Evolutionary conservation across 2,329 filamentous ascomycete species (phyloP).

Genomic region (Clarireedia homoeocarpa): DNA sequence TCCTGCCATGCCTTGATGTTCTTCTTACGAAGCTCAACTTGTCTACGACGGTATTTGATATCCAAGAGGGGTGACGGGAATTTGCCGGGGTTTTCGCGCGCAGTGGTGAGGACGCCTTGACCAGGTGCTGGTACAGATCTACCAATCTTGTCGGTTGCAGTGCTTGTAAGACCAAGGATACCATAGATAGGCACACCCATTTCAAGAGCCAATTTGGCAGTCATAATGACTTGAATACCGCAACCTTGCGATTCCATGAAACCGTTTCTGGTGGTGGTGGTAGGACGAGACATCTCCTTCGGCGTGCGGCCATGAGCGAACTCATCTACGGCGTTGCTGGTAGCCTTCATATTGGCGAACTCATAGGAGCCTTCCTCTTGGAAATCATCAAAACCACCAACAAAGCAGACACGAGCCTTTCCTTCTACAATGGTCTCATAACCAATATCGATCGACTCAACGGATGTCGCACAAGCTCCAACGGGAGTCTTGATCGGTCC

Average conservation of each 20-base stretch:
- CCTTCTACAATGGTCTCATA: conserved; percentile 98
- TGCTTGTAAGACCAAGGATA: conserved; percentile 86
- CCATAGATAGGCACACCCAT: conserved; percentile 99
- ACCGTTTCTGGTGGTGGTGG: conserved; percentile 90
- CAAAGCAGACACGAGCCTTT: conserved; percentile 94
- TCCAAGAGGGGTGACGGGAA: conserved; percentile 94
- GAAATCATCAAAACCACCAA: conserved; percentile 98
- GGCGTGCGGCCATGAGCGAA: conserved; percentile 92
- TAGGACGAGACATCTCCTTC: conserved; percentile 94
- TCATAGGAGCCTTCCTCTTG: conserved; percentile 98
- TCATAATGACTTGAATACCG: conserved; percentile 98
- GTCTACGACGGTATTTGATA: conserved; percentile 93
- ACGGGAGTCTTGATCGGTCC: conserved; percentile 98
- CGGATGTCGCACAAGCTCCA: conserved; percentile 92
- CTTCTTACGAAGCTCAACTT: conserved; percentile 87
- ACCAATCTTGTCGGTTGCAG: conserved; percentile 97
- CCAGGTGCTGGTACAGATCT: conserved; percentile 94
- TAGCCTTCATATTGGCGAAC: conserved; percentile 99
- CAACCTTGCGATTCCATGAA: conserved; percentile 99
- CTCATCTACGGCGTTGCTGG: conserved; percentile 95
- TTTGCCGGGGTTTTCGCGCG: conserved; percentile 81
- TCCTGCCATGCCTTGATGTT: conserved; percentile 97
- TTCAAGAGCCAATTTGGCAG: conserved; percentile 85
- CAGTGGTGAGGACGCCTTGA: conserved; percentile 92
- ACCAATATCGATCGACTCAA: conserved; percentile 95